Evolutionary conservation across 208 protist species (phyloP).

Genomic region (Acanthamoeba sp.): DNA sequence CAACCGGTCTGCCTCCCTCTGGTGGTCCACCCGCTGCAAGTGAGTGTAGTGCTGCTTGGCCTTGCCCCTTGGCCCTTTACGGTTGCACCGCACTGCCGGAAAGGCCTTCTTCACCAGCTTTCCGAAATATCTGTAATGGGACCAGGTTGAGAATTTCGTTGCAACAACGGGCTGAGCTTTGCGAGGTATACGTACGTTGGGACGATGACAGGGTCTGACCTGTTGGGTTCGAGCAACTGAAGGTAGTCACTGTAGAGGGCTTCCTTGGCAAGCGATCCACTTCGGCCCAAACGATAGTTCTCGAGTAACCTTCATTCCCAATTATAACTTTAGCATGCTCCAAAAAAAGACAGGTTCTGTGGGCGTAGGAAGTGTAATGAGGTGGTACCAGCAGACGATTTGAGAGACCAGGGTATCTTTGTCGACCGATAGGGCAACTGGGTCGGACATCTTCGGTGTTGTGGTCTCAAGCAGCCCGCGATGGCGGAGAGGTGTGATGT

Average conservation of each 20-base stretch:
- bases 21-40: conserved; percentile 22
- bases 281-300: not conserved
- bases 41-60: conserved; percentile 28
- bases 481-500: no score
- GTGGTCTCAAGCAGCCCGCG: no score
- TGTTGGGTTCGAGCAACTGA: not conserved
- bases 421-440: no score
- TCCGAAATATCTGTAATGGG: not conserved
- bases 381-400: not conserved
- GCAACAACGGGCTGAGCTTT: not conserved
- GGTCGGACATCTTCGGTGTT: no score
- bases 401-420: not conserved
- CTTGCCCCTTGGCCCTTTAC: conserved; percentile 5
- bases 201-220: not conserved
- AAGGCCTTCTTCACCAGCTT: conserved; percentile 52
- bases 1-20: not conserved
- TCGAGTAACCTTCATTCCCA: not conserved
- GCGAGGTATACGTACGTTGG: not conserved
- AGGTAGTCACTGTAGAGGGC: not conserved
- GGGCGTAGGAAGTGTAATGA: not conserved
- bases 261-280: not conserved
- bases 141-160: not conserved
- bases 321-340: no score
- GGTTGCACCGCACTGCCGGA: not conserved
- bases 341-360: no score